Evolutionary conservation across 768 basidiomycete species (phyloP).

Genomic region (Neoboletus subvelutipes): DNA sequence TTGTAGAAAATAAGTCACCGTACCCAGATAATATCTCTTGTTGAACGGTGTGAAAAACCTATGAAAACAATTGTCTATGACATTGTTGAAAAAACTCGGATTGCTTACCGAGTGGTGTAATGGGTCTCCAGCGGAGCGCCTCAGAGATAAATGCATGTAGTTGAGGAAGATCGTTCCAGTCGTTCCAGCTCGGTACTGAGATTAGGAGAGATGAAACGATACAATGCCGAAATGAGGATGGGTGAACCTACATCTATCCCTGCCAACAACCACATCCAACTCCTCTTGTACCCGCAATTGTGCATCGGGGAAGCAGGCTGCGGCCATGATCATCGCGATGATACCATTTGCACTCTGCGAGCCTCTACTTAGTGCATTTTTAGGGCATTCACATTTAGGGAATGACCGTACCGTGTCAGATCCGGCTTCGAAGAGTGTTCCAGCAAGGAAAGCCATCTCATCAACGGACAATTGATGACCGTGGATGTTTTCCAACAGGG

Average conservation of each 20-base stretch:
- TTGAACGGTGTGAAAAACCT: conserved; percentile 60
- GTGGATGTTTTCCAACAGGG: conserved; percentile 48
- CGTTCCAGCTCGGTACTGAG: conserved; percentile 39
- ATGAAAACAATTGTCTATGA: too few relatives aligned
- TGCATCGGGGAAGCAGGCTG: too few relatives aligned
- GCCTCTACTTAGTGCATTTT: neutral
- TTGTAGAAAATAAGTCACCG: neutral
- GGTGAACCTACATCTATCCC: conserved; percentile 26
- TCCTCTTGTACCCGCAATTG: conserved; percentile 52
- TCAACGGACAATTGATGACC: conserved; percentile 49
- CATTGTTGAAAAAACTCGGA: too few relatives aligned
- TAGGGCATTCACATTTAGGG: rapidly evolving
- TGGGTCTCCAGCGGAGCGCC: conserved; percentile 38
- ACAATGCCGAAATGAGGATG: neutral
- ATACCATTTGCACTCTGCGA: conserved; percentile 3
- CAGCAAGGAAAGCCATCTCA: conserved; percentile 58
- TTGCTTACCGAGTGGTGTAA: conserved; percentile 26
- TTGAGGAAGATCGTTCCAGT: conserved; percentile 34
- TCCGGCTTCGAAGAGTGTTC: conserved; percentile 61
- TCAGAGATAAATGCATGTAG: conserved; percentile 40
- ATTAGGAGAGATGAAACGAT: neutral
- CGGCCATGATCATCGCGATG: conserved; percentile 50
- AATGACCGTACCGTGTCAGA: conserved; percentile 45
- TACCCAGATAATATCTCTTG: conserved; percentile 63
- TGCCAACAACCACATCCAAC: conserved; percentile 50